Percentiles rank a stretch among this genome's conserved stretches.
These are phyloP conservation scores for Aspergillus sp. DNA, from an alignment of 2,329 filamentous ascomycete species.

Conservation along the genomic window DNA sequence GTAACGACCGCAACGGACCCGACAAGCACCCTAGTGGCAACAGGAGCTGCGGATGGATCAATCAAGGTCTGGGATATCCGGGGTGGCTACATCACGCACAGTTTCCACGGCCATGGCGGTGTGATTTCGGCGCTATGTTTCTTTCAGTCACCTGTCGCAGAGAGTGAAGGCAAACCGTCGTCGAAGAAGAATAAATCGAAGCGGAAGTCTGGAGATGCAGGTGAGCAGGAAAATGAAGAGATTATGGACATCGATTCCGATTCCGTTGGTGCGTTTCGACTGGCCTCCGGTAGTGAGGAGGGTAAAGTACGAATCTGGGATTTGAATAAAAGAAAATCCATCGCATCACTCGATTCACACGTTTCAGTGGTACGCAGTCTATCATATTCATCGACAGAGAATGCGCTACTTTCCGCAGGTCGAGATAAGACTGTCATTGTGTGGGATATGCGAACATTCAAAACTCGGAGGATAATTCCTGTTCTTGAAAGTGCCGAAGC, in stretches of 20 bases:
- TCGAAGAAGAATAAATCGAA: conserved; percentile 48
- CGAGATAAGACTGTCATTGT: conserved; percentile 92
- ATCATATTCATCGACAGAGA: conserved; percentile 74
- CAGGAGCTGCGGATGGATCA: conserved; percentile 86
- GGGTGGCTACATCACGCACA: conserved; percentile 89
- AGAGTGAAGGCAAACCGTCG: conserved; percentile 41
- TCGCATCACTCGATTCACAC: conserved; percentile 82
- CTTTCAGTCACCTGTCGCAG: conserved; percentile 67
- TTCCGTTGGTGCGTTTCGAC: conserved; percentile 63
- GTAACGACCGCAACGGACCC: conserved; percentile 81
- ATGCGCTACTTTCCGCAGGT: conserved; percentile 77
- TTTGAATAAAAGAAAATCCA: conserved; percentile 74
- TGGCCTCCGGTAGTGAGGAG: conserved; percentile 91
- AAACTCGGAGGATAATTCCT: conserved; percentile 74
- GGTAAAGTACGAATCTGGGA: conserved; percentile 92
- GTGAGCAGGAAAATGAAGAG: conserved; percentile 44
- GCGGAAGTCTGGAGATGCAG: conserved; percentile 31
- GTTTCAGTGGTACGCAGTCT: conserved; percentile 90
- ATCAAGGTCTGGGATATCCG: conserved; percentile 97
- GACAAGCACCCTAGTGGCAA: conserved; percentile 86
- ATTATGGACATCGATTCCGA: conserved; percentile 44
- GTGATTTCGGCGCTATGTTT: conserved; percentile 89
- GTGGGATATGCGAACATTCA: conserved; percentile 88
- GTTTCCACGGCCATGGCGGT: conserved; percentile 88
- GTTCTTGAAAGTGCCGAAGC: conserved; percentile 83